A percentile compares a stretch with the other conserved stretches of the same genome.
Evolutionary conservation across 2,329 filamentous ascomycete species (phyloP).

Genomic region (Fusarium pilosicola): DNA sequence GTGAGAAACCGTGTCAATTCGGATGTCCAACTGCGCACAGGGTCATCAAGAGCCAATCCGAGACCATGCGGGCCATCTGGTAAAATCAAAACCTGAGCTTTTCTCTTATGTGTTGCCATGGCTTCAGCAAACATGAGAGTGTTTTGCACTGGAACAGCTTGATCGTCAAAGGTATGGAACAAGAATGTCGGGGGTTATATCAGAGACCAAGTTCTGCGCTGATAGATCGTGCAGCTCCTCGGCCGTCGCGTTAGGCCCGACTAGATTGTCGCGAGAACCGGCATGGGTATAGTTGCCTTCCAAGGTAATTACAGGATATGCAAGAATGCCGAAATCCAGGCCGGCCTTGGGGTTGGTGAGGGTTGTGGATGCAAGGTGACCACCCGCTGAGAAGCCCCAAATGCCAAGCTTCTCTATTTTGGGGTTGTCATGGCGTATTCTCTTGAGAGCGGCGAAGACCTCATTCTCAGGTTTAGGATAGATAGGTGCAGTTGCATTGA

Average conservation of each 20-base stretch:
- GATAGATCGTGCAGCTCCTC: slow-evolving; percentile 4
- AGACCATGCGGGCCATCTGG: slow-evolving; percentile 13
- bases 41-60: slow-evolving; percentile 12
- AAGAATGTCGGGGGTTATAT: slow-evolving; percentile 16
- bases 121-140: slow-evolving; percentile 13
- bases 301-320: slow-evolving; percentile 18
- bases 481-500: slow-evolving; percentile 12
- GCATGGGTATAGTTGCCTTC: slow-evolving; percentile 8
- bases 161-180: slow-evolving; percentile 21
- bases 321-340: slow-evolving; percentile 16
- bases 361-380: slow-evolving; percentile 22
- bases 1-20: slow-evolving; percentile 20
- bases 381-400: slow-evolving; percentile 27
- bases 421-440: slow-evolving; percentile 2
- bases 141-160: slow-evolving; percentile 14
- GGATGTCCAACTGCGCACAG: slow-evolving; percentile 10
- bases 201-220: slow-evolving; percentile 17
- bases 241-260: not conserved
- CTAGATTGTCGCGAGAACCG: slow-evolving; percentile 12
- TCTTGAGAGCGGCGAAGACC: not conserved
- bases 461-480: slow-evolving; percentile 16
- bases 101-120: not conserved
- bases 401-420: slow-evolving; percentile 13
- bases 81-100: slow-evolving; percentile 3
- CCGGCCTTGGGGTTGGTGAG: slow-evolving; percentile 11